Evolutionary conservation across 108 stramenopile species (phyloP), one percentile per base, ranked within the genome.

Genomic region (Cyclotella sp.): DNA sequence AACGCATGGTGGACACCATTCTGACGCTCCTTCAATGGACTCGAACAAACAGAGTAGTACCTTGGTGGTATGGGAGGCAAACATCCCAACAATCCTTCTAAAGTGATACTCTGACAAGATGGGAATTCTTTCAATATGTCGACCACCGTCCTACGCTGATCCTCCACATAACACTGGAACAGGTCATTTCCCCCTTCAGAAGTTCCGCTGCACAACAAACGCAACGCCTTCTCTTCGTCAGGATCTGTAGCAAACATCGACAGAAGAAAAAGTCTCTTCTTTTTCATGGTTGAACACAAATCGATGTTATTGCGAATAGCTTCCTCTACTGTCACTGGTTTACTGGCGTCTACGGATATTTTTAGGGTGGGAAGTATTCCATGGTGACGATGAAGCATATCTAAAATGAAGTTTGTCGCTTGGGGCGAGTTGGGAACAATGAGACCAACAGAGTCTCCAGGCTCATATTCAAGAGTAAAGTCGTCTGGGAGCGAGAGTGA

Each of bases 21-120:
- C 27, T 84, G 54, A 11, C 54, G 10, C 26, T 84, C 63, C n/a
- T 79, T 78, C 29, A 98, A 71, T 15, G 98, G 98, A 76, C 94
- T 95, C 7, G 93, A 93, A 52, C 91, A 91, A 40, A 98, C 86
- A 8, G 95, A 96, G 75, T 98, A 98, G 75, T 95, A 97, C 39
- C 98, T 85, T 15, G 98, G 96, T 27, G 94, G 85, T 21, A 97
- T 86, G 9, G 77, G 54, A 0, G 96, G 92, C 52, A 97, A 68
- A 26, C 89, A 66, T 21, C 86, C 82, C 30, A 96, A 55, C 28
- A 97, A 70, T 24, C 84, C 89, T 63, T 90, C 86, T 21, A 97
- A 64, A 18, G 93, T 68, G 40, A 95, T 93, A 24, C 60, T 73
- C 49, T 85, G 86, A 66, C 88, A 93, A 14, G 95, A 95, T 0